These are phyloP conservation scores for Coemansia nantahalensis DNA, from an alignment of 192 early-diverging fungal genomes.

Conservation along the genomic window DNA sequence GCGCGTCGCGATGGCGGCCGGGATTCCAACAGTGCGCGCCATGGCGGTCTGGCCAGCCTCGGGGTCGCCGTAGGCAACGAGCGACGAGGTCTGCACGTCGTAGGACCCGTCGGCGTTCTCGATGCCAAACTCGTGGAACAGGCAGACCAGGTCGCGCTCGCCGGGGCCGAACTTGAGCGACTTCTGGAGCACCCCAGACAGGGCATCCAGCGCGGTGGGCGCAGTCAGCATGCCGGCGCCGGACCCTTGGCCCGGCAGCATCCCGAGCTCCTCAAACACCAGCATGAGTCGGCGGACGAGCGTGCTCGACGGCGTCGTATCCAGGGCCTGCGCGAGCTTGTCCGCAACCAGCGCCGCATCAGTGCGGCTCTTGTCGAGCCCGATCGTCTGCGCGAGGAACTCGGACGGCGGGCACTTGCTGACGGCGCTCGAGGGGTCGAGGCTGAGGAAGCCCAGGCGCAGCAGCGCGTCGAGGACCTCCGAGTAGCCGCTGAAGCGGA, in stretches of 20 bases:
- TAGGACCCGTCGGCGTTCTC: slow-evolving; percentile 60
- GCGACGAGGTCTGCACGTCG: slow-evolving; percentile 64
- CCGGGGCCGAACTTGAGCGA: slow-evolving; percentile 70
- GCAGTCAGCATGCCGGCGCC: slow-evolving; percentile 4
- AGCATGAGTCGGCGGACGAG: slow-evolving; percentile 55
- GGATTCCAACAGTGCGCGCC: slow-evolving; percentile 80
- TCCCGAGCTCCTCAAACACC: slow-evolving; percentile 60
- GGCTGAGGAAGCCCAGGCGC: slow-evolving; percentile 75
- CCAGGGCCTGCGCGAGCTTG: slow-evolving; percentile 5
- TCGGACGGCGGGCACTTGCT: slow-evolving; percentile 22
- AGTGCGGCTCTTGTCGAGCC: background rate
- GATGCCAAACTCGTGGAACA: slow-evolving; percentile 95
- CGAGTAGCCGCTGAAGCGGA: slow-evolving; percentile 89
- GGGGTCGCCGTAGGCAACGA: slow-evolving; percentile 63
- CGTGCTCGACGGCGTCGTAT: slow-evolving; percentile 18
- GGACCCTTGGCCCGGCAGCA: slow-evolving; percentile 1
- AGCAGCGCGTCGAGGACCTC: slow-evolving; percentile 80
- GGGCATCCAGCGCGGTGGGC: slow-evolving; percentile 72
- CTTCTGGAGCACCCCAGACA: slow-evolving; percentile 75
- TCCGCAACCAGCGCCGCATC: background rate
- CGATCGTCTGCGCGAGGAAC: slow-evolving; percentile 12
- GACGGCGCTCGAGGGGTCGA: slow-evolving; percentile 30
- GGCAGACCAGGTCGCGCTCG: slow-evolving; percentile 90
- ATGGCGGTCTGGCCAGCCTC: slow-evolving; percentile 67
- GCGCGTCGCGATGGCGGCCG: slow-evolving; percentile 73